phyloP scores from a whole-genome alignment of 2,329 filamentous ascomycete genomes.

The Atkinsonella texensis region DNA sequence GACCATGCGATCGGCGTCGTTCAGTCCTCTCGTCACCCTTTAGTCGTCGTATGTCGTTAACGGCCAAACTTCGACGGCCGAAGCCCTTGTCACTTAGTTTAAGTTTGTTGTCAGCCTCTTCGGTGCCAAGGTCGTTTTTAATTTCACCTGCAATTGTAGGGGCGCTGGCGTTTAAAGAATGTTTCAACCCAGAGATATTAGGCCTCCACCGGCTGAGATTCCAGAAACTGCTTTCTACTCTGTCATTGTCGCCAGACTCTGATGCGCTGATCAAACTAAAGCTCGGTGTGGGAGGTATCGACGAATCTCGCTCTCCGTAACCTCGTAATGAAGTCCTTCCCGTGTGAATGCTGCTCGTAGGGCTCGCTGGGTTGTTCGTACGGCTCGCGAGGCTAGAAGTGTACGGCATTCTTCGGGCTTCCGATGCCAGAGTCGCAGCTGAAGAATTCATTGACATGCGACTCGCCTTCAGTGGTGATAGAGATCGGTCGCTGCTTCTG shows the following conservation, averaged over 20 bases:
- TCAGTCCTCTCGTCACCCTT: constrained; percentile 14
- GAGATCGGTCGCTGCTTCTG: constrained; percentile 38
- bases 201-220: constrained; percentile 42
- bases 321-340: constrained; percentile 14
- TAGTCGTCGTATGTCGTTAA: constrained; percentile 16
- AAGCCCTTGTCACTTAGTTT: constrained; percentile 22
- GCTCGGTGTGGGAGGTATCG: constrained; percentile 39
- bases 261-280: constrained; percentile 34
- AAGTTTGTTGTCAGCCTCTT: constrained; percentile 11
- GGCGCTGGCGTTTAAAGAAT: constrained; percentile 15
- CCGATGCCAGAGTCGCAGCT: constrained; percentile 29
- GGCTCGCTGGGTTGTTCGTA: constrained; percentile 22
- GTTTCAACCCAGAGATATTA: constrained; percentile 23
- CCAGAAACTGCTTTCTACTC: constrained; percentile 40
- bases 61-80: constrained; percentile 19
- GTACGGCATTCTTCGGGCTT: constrained; percentile 34
- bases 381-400: constrained; percentile 15
- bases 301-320: constrained; percentile 14
- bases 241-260: constrained; percentile 26
- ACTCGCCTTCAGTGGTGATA: constrained; percentile 38
- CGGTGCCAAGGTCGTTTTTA: constrained; percentile 13
- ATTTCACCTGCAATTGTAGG: constrained; percentile 10
- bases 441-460: constrained; percentile 25
- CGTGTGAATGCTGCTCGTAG: constrained; percentile 22
- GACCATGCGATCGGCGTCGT: constrained; percentile 20